Base-by-base conservation (phyloP, 139 green algal species). In the Microglena sp. region DNA sequence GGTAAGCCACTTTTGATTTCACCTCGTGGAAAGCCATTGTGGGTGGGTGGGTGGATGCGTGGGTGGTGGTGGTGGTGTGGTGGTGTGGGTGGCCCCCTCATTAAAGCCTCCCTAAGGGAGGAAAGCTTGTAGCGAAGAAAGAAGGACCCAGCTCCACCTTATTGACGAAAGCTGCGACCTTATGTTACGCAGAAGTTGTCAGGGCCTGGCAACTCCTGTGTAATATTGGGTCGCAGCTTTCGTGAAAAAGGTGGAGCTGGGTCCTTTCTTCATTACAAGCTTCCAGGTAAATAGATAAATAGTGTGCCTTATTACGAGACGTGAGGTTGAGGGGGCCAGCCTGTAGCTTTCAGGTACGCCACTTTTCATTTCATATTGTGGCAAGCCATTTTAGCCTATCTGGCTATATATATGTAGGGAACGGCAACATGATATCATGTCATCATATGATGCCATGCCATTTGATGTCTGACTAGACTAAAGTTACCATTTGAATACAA, bases 211-310 rank as follows among this genome's bases (percentile, higher is more conserved):
- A 5, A 91, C 98, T 70, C 92, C 98, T 70, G 7, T 92, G 1
- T 87, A 80, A 26, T 89, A 95, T 28, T 21, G 67, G 2, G 11
- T 73, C 3, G 58, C 58, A 27, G 66, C 66, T 4, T 27, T 27
- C n/a, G 35, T 33, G 4, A 21, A 29, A n/a, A 63, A 66, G 31
- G 83, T 97, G 59, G 88, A 89, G 69, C 79, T 96, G 28, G 86
- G 84, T 2, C 83, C 85, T 8, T 90, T 84, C 77, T 85, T 97
- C 32, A 74, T 98, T 11, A 92, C 92, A 33, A 97, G 96, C 77
- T 71, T 84, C n/a, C n/a, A n/a, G n/a, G n/a, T n/a, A n/a, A n/a
- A n/a, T n/a, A n/a, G n/a, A n/a, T n/a, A n/a, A n/a, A n/a, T n/a
- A n/a, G n/a, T n/a, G n/a, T n/a, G n/a, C n/a, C n/a, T n/a, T n/a